phyloP scores from a whole-genome alignment of 352 stramenopile species.

The Phytophthora sp. region DNA sequence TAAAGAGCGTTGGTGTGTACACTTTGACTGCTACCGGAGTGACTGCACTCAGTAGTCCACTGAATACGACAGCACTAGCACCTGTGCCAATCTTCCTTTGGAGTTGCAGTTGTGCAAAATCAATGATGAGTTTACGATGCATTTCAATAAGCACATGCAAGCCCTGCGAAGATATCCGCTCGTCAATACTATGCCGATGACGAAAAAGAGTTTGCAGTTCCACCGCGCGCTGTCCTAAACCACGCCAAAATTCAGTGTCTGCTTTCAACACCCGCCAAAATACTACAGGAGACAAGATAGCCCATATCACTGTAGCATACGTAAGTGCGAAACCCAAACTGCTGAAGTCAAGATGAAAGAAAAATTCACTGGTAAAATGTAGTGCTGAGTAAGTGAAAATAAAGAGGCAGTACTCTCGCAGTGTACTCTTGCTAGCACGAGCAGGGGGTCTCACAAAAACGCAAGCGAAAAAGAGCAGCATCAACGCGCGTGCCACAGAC shows the following conservation, averaged over 20 bases:
- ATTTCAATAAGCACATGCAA: constrained; percentile 77
- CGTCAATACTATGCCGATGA: constrained; percentile 33
- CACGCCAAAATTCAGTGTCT: constrained; percentile 63
- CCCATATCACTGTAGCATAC: constrained; percentile 37
- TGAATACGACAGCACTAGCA: constrained; percentile 53
- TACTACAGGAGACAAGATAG: constrained; percentile 22
- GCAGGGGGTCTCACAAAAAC: constrained; percentile 29
- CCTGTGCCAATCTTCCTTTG: constrained; percentile 56
- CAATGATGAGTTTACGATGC: constrained; percentile 75
- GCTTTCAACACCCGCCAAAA: constrained; percentile 47
- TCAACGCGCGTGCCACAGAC: constrained; percentile 8
- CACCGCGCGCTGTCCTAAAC: constrained; percentile 33
- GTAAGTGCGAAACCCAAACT: constrained; percentile 35
- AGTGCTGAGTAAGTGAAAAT: constrained; percentile 43
- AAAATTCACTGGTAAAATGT: constrained; percentile 36
- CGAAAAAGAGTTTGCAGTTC: constrained; percentile 32
- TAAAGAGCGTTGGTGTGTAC: constrained; percentile 58
- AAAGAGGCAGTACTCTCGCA: constrained; percentile 49
- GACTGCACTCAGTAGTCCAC: constrained; percentile 36
- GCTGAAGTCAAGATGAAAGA: constrained; percentile 26
- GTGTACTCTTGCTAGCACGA: constrained; percentile 27
- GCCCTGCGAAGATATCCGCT: constrained; percentile 44
- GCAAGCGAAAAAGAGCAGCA: constrained; percentile 34
- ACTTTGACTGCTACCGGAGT: constrained; percentile 67
- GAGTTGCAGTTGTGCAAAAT: constrained; percentile 76